Conservation (phyloP, 2,329 filamentous ascomycete genomes). For the Paraphoma sp. region DNA sequence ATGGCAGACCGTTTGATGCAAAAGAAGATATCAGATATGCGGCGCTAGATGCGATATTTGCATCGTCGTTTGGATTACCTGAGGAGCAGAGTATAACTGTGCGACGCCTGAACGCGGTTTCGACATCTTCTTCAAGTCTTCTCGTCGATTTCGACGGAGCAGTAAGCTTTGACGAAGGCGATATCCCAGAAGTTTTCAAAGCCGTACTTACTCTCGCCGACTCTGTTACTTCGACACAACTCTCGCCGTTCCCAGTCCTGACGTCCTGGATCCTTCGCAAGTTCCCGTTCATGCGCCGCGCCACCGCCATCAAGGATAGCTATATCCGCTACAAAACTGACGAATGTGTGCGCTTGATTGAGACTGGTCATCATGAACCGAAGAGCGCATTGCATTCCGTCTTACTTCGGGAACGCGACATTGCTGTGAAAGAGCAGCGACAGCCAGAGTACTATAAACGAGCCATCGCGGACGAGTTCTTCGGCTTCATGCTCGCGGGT, state of each 20-base stretch:
- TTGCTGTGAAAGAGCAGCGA: constrained; percentile 1
- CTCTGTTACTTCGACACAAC: constrained; percentile 5
- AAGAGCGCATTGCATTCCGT: constrained; percentile 5
- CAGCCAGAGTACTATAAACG: constrained; percentile 4
- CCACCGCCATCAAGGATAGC: constrained; percentile 5
- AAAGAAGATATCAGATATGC: constrained; percentile 32
- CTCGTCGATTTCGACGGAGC: background rate
- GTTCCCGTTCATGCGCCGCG: constrained; percentile 7
- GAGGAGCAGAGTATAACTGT: constrained; percentile 1
- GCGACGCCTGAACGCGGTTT: background rate
- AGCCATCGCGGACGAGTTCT: constrained; percentile 8
- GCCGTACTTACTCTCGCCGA: constrained; percentile 7
- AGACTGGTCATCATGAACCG: background rate
- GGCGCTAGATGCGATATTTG: constrained; percentile 13
- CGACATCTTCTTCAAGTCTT: background rate
- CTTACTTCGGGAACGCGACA: background rate
- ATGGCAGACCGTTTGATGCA: constrained; percentile 39
- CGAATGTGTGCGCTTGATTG: background rate
- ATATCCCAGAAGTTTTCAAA: constrained; percentile 2
- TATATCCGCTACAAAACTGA: constrained; percentile 1
- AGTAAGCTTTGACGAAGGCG: constrained; percentile 1
- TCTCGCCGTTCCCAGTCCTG: constrained; percentile 4
- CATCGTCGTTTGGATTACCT: constrained; percentile 4
- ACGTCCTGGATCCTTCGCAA: constrained; percentile 9
- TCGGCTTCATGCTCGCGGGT: constrained; percentile 9